These are phyloP conservation scores for Cylindrotheca closterium DNA, from an alignment of 108 stramenopile species.

Conservation along the genomic window DNA sequence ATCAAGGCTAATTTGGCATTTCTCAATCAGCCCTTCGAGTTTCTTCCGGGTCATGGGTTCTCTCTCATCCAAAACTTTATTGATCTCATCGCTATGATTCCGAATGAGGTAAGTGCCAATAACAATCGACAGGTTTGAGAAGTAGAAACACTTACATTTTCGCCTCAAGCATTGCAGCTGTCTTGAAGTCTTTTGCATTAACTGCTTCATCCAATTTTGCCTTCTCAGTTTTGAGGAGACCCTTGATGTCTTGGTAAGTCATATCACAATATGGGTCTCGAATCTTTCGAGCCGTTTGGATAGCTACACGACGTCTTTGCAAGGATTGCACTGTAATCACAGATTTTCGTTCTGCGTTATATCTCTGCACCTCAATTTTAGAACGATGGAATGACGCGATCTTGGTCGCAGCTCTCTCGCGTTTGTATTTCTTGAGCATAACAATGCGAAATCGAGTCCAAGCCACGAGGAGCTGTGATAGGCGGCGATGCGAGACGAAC, in stretches of 20 bases:
- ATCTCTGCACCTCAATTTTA: slow-evolving; percentile 29
- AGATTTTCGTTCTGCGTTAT: slow-evolving; percentile 19
- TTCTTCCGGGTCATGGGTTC: slow-evolving; percentile 72
- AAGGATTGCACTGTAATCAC: slow-evolving; percentile 59
- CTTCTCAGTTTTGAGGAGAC: slow-evolving; percentile 47
- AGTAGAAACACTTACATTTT: slow-evolving; percentile 45
- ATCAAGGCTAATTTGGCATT: slow-evolving; percentile 54
- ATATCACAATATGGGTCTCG: slow-evolving; percentile 79
- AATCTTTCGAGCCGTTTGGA: slow-evolving; percentile 35
- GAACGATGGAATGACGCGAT: slow-evolving; percentile 57
- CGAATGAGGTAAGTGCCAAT: neutral
- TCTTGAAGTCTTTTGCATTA: slow-evolving; percentile 59
- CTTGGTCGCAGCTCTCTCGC: slow-evolving; percentile 39
- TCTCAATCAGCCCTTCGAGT: slow-evolving; percentile 64
- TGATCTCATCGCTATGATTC: slow-evolving; percentile 44
- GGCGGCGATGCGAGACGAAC: slow-evolving; percentile 41
- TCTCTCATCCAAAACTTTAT: slow-evolving; percentile 59
- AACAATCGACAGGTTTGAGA: no score
- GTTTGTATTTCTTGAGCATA: slow-evolving; percentile 47
- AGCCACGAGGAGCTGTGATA: slow-evolving; percentile 47
- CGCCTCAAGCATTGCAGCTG: slow-evolving; percentile 67
- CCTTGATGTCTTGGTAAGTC: slow-evolving; percentile 65
- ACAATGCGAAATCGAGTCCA: slow-evolving; percentile 68
- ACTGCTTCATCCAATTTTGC: slow-evolving; percentile 64
- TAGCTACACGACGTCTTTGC: slow-evolving; percentile 46